Conservation (phyloP, 176 grass and related monocot genomes). For the Poa annua region DNA sequence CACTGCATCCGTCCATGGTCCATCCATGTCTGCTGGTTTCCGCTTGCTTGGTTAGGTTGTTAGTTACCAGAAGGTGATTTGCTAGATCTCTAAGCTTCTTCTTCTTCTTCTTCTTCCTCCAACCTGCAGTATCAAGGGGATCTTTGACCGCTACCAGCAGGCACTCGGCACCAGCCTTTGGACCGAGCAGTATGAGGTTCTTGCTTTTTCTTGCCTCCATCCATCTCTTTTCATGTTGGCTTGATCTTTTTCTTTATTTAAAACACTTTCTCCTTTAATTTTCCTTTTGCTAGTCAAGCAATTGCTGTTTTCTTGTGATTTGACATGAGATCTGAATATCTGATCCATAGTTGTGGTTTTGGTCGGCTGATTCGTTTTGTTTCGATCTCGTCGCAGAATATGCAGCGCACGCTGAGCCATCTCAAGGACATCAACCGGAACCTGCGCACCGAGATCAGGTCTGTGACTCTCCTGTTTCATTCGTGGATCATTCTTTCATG, state of each 20-base stretch:
- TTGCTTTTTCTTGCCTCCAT: not conserved
- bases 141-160: slow-evolving; percentile 93
- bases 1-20: not conserved
- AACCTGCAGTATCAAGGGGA: slow-evolving; percentile 67
- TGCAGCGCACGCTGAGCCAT: slow-evolving; percentile 89
- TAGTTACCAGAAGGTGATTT: not conserved
- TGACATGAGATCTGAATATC: slow-evolving; percentile 19
- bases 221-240: not conserved
- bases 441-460: slow-evolving; percentile 90
- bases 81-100: not conserved
- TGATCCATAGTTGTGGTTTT: too few relatives aligned
- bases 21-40: not conserved
- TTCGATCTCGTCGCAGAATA: slow-evolving; percentile 54
- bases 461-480: not conserved
- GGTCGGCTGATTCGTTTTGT: not conserved
- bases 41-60: not conserved
- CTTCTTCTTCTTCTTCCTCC: not conserved
- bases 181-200: slow-evolving; percentile 88
- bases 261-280: too few relatives aligned
- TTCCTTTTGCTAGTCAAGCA: not conserved
- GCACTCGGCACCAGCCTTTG: slow-evolving; percentile 69
- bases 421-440: slow-evolving; percentile 93
- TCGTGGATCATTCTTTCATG: not conserved
- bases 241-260: not conserved
- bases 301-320: not conserved